A percentile compares a stretch with the other conserved stretches of the same genome.
phyloP scores from a whole-genome alignment of 1,284 basidiomycete genomes.

The Cutaneotrichosporon sp. region DNA sequence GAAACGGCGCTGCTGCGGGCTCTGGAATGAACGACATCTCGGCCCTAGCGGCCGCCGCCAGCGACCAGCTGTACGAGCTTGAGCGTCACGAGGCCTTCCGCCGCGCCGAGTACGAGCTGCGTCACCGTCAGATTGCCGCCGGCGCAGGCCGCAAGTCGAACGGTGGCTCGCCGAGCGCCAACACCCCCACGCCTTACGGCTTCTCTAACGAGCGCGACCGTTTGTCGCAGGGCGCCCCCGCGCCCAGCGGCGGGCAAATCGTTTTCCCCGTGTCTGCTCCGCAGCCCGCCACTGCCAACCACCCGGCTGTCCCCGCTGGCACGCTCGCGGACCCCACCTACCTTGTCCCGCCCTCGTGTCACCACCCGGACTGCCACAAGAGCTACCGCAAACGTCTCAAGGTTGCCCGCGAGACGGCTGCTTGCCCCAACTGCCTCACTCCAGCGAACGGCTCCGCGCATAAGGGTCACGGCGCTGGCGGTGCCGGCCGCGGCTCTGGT shows the following conservation, averaged over 20 bases:
- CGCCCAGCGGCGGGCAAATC: constrained; percentile 43
- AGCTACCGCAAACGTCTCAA: constrained; percentile 56
- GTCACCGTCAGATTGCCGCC: constrained; percentile 59
- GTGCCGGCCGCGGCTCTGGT: constrained; percentile 24
- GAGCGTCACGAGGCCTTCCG: constrained; percentile 79
- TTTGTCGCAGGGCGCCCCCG: constrained; percentile 37
- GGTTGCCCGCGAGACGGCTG: constrained; percentile 53
- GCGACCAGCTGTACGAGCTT: constrained; percentile 82
- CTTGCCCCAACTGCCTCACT: constrained; percentile 52
- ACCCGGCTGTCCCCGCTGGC: constrained; percentile 53
- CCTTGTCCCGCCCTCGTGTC: constrained; percentile 55
- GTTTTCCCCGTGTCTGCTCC: constrained; percentile 53
- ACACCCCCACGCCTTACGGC: constrained; percentile 29
- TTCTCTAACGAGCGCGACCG: constrained; percentile 50
- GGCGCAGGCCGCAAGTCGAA: constrained; percentile 56
- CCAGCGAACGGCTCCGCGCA: constrained; percentile 28
- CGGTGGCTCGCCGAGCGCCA: constrained; percentile 64
- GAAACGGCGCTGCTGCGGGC: constrained; percentile 12
- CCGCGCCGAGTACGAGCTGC: constrained; percentile 79
- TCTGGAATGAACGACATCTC: constrained; percentile 58
- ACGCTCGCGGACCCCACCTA: constrained; percentile 55
- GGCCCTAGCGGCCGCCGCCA: constrained; percentile 74
- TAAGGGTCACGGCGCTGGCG: constrained; percentile 31
- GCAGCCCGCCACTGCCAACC: constrained; percentile 49
- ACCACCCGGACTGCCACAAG: constrained; percentile 58